Percentiles rank a stretch among this genome's conserved stretches.
These are phyloP conservation scores for Symbiodinium natans DNA, from an alignment of 73 alveolate genomes.

Conservation along the genomic window DNA sequence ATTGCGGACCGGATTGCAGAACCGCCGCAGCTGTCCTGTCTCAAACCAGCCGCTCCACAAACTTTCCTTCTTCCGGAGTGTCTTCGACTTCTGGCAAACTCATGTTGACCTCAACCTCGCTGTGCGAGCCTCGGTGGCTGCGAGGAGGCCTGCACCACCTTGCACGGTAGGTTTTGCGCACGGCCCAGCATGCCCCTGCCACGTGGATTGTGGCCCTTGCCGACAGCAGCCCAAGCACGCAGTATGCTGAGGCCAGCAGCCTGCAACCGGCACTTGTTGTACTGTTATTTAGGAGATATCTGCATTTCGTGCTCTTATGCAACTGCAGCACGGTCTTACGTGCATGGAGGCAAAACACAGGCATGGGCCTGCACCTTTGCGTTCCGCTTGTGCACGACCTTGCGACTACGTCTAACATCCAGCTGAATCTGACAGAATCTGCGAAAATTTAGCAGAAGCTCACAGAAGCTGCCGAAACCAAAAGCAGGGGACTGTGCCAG, in stretches of 20 bases:
- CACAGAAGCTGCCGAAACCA: not conserved
- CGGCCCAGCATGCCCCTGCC: not conserved
- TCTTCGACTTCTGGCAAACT: too few species aligned
- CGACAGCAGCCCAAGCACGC: constrained; percentile 29
- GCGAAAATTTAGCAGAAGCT: too few species aligned
- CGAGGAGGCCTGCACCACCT: not conserved
- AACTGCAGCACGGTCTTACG: not conserved
- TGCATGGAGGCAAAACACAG: not conserved
- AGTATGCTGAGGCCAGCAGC: constrained; percentile 44
- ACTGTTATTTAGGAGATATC: not conserved
- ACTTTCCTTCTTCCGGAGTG: too few species aligned
- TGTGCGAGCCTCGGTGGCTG: not conserved
- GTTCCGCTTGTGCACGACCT: constrained; percentile 35
- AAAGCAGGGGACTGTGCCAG: not conserved
- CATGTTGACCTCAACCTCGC: too few species aligned
- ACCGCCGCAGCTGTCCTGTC: too few species aligned
- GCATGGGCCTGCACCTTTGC: constrained; percentile 21
- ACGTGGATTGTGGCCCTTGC: not conserved
- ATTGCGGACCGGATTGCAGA: too few species aligned
- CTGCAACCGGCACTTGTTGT: not conserved
- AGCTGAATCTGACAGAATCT: not conserved
- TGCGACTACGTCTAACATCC: not conserved
- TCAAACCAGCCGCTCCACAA: too few species aligned
- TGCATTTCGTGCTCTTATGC: not conserved
- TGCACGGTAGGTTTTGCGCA: not conserved